phyloP scores from a whole-genome alignment of 345 rosid genomes.

The Gynandropsis gynandra region DNA sequence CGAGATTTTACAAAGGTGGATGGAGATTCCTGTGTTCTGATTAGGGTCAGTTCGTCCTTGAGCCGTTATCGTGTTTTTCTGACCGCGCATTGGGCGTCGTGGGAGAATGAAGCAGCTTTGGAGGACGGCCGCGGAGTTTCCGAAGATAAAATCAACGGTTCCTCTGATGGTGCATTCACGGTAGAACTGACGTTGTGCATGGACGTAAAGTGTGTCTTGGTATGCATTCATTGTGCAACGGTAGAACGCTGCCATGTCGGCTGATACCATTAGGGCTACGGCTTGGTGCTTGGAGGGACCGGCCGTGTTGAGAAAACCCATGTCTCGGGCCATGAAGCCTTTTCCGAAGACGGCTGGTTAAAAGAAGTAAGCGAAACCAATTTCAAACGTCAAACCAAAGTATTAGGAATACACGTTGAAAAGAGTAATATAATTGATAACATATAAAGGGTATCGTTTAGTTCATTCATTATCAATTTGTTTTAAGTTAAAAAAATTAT shows the following conservation, averaged over 20 bases:
- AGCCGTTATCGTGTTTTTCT: conserved; percentile 50
- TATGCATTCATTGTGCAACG: conserved; percentile 58
- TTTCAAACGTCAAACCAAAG: conserved; percentile 40
- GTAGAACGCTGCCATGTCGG: conserved; percentile 57
- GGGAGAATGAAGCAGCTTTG: conserved; percentile 51
- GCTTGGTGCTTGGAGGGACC: conserved; percentile 77
- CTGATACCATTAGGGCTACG: conserved; percentile 64
- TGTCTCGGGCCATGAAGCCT: conserved; percentile 61
- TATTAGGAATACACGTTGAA: no score
- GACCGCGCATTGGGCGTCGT: conserved; percentile 40
- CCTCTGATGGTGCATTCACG: conserved; percentile 45
- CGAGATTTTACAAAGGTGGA: conserved; percentile 42
- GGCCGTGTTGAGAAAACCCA: conserved; percentile 66
- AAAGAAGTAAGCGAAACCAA: conserved; percentile 1
- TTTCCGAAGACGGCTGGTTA: conserved; percentile 59
- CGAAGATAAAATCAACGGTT: conserved; percentile 61
- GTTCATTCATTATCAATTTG: no score
- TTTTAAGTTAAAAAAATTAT: no score
- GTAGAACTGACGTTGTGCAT: conserved; percentile 69
- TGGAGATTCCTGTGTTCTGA: conserved; percentile 51
- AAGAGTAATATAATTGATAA: no score
- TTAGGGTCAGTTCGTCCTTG: conserved; percentile 53
- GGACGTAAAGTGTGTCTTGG: conserved; percentile 74
- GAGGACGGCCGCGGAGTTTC: conserved; percentile 51
- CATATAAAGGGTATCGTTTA: no score